Percentiles rank a stretch among this genome's conserved stretches.
These are phyloP conservation scores for Exsudoporus frostii DNA, from an alignment of 768 basidiomycete genomes.

Conservation along the genomic window DNA sequence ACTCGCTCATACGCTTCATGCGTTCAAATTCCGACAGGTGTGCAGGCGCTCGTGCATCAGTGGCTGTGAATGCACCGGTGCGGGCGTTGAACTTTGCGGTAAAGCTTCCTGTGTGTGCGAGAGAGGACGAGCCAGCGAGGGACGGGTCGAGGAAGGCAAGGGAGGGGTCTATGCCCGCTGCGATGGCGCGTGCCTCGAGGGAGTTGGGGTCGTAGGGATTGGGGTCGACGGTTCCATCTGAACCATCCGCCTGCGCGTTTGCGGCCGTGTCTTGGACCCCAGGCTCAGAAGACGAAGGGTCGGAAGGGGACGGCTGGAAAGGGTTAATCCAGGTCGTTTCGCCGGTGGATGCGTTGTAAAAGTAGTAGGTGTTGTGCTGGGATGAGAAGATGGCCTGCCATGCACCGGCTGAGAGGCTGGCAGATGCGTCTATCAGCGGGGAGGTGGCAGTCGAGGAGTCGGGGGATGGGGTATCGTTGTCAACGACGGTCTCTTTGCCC, in stretches of 20 bases:
- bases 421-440: neutral
- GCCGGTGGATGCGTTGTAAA: conserved; percentile 70
- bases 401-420: conserved; percentile 30
- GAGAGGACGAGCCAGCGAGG: conserved; percentile 39
- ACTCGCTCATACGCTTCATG: conserved; percentile 76
- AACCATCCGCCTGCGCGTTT: conserved; percentile 22
- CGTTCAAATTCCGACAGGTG: conserved; percentile 81
- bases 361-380: conserved; percentile 79
- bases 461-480: conserved; percentile 1
- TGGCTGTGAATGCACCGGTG: conserved; percentile 69
- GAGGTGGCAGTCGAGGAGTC: conserved; percentile 4
- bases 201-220: conserved; percentile 38
- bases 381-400: conserved; percentile 87
- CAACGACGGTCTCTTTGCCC: neutral
- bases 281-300: conserved; percentile 20
- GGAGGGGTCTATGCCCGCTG: conserved; percentile 80
- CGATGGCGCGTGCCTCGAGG: conserved; percentile 66
- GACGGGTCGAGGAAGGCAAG: conserved; percentile 79
- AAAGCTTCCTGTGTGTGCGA: conserved; percentile 41
- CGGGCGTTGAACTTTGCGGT: conserved; percentile 79
- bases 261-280: conserved; percentile 17
- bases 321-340: conserved; percentile 88
- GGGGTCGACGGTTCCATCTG: conserved; percentile 10
- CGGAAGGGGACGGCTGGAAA: conserved; percentile 40
- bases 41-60: conserved; percentile 66